Evolutionary conservation across 1,139 yeast species (phyloP), one percentile per base, ranked within the genome.

Genomic region (Yamadazyma kanchanaburiensis): DNA sequence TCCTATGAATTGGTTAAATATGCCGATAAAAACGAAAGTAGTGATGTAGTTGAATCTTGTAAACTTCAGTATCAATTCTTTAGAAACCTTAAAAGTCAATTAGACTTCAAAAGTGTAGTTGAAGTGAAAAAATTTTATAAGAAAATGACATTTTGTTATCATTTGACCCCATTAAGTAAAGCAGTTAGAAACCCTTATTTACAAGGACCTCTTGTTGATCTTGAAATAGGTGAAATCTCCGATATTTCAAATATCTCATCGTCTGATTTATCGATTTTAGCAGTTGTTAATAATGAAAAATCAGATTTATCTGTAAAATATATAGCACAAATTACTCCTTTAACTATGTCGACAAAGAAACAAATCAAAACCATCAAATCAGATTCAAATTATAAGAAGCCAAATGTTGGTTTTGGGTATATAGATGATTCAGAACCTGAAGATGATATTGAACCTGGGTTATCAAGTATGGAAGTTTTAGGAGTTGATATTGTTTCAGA

Each of bases 351-450:
- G n/a, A n/a, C n/a, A n/a, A n/a, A n/a, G n/a, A n/a, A n/a, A n/a
- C n/a, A n/a, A n/a, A n/a, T n/a, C n/a, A n/a, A n/a, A n/a, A n/a
- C n/a, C n/a, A n/a, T n/a, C n/a, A n/a, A n/a, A n/a, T n/a, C n/a
- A n/a, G n/a, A n/a, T n/a, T n/a, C n/a, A n/a, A n/a, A n/a, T 10
- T 67, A 66, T 35, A 39, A 35, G 1, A 53, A 47, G 24, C 68
- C 70, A 1, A 39, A 34, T 13, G 45, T 42, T 21, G 74, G 74
- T 0, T 66, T 64, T 42, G 74, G 74, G 0, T 67, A 50, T 37
- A 37, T 64, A 12, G 65, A 60, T 22, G 45, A 49, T 3, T 30
- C 47, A 3, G 60, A 49, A 6, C 41, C 42, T 6, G 49, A 42
- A 8, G 45, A 30, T 7, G 38, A 22, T 9, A 30, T 21, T 8